Conservation (phyloP, 2,329 filamentous ascomycete genomes). For the Hymenoscyphus scutula region DNA sequence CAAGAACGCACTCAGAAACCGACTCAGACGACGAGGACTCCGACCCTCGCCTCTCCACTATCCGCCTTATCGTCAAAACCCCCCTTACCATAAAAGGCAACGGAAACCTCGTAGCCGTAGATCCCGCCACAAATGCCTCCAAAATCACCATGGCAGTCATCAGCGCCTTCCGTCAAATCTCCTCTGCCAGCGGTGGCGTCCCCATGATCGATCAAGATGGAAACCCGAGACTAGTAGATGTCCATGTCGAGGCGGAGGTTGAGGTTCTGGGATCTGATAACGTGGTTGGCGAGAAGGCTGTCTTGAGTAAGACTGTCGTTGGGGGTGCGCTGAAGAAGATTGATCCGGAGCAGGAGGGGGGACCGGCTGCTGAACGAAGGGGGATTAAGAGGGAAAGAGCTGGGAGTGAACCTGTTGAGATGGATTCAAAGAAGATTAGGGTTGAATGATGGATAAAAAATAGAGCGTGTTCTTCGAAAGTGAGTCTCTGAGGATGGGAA, state of each 20-base stretch:
- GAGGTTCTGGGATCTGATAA: conserved; percentile 46
- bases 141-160: conserved; percentile 46
- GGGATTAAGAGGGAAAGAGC: conserved; percentile 16
- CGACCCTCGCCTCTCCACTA: conserved; percentile 36
- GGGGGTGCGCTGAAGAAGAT: conserved; percentile 5
- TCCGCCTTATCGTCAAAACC: conserved; percentile 49
- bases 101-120: conserved; percentile 47
- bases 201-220: conserved; percentile 49
- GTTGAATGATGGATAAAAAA: conserved; percentile 6
- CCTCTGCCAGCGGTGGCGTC: conserved; percentile 40
- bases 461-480: too few species aligned
- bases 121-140: conserved; percentile 42
- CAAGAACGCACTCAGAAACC: conserved; percentile 10
- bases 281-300: conserved; percentile 39
- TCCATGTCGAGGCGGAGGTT: conserved; percentile 47
- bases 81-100: conserved; percentile 46
- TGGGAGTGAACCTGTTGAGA: conserved; percentile 15
- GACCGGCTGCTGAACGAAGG: conserved; percentile 3
- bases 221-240: conserved; percentile 41
- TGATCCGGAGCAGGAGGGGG: conserved; percentile 7
- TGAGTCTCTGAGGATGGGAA: too few species aligned
- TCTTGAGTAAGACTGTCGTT: conserved; percentile 8
- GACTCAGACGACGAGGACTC: conserved; percentile 24
- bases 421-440: conserved; percentile 19
- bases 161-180: conserved; percentile 44